Conservation (phyloP, 176 grass and related monocot species). For the Neostapfia colusana region DNA sequence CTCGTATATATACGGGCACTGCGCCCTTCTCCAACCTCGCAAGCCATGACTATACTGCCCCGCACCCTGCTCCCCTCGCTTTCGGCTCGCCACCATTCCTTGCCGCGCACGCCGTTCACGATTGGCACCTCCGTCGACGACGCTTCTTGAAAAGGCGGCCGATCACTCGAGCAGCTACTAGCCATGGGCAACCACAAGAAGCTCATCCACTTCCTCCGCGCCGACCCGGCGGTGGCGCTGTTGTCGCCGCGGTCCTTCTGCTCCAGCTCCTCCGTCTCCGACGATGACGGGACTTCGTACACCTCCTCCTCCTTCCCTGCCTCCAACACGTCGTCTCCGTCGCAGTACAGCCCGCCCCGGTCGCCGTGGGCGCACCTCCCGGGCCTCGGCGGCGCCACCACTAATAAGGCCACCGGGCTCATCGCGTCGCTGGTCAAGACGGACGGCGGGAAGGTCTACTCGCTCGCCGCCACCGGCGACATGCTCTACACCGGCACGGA, state of each 20-base stretch:
- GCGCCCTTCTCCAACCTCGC: slow-evolving; percentile 31
- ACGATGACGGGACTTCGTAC: slow-evolving; percentile 23
- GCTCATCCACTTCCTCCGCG: slow-evolving; percentile 43
- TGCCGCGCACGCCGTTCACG: slow-evolving; percentile 9
- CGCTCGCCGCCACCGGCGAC: slow-evolving; percentile 39
- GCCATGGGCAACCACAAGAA: slow-evolving; percentile 43
- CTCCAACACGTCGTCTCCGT: slow-evolving; percentile 43
- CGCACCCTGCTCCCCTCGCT: not conserved
- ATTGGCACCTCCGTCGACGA: not conserved
- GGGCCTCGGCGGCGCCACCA: not conserved
- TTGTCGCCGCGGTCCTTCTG: slow-evolving; percentile 27
- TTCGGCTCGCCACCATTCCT: slow-evolving; percentile 32
- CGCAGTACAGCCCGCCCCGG: slow-evolving; percentile 36
- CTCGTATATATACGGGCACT: slow-evolving; percentile 29
- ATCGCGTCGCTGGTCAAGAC: slow-evolving; percentile 44
- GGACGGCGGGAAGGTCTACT: slow-evolving; percentile 56
- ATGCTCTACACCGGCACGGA: slow-evolving; percentile 67
- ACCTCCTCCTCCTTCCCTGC: slow-evolving; percentile 19
- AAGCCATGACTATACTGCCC: not conserved
- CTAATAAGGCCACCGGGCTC: slow-evolving; percentile 7
- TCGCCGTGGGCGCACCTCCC: slow-evolving; percentile 56
- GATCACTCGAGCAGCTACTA: too few species aligned
- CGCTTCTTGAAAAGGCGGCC: not conserved
- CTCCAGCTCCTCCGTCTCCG: slow-evolving; percentile 34
- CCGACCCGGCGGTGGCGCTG: not conserved